Conservation (phyloP, 2,329 filamentous ascomycete genomes). For the Metarhizium sp. region DNA sequence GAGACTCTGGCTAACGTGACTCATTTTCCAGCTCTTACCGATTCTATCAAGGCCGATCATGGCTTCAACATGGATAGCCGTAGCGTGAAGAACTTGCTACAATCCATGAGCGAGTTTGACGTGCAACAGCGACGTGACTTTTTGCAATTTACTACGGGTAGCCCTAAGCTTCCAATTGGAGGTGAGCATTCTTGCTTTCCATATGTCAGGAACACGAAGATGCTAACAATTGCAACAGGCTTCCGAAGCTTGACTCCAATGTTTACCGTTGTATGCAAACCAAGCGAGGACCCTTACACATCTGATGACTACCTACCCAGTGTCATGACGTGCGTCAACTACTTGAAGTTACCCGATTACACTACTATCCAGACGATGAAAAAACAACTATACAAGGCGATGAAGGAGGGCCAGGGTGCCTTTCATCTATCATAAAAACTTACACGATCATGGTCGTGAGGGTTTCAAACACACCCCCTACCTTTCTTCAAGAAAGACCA, state of each 20-base stretch:
- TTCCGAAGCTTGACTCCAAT: constrained; percentile 96
- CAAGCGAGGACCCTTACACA: constrained; percentile 86
- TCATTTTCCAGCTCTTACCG: constrained; percentile 64
- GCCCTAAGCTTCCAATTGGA: constrained; percentile 95
- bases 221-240: constrained; percentile 39
- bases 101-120: constrained; percentile 85
- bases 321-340: constrained; percentile 99
- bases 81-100: constrained; percentile 85
- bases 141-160: constrained; percentile 94
- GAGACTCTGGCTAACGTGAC: neutral
- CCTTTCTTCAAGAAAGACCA: neutral
- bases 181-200: constrained; percentile 46
- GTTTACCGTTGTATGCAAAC: constrained; percentile 98
- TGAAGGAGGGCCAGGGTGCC: constrained; percentile 91
- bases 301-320: constrained; percentile 98
- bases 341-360: constrained; percentile 95
- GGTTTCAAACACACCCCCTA: neutral
- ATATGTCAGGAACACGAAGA: neutral
- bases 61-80: constrained; percentile 98
- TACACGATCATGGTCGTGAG: neutral
- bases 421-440: constrained; percentile 74
- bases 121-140: constrained; percentile 76
- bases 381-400: constrained; percentile 72
- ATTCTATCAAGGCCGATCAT: constrained; percentile 97
- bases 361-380: constrained; percentile 67